Evolutionary conservation across 495 filamentous ascomycete species (phyloP).

Genomic region (Penicillium argentinense): DNA sequence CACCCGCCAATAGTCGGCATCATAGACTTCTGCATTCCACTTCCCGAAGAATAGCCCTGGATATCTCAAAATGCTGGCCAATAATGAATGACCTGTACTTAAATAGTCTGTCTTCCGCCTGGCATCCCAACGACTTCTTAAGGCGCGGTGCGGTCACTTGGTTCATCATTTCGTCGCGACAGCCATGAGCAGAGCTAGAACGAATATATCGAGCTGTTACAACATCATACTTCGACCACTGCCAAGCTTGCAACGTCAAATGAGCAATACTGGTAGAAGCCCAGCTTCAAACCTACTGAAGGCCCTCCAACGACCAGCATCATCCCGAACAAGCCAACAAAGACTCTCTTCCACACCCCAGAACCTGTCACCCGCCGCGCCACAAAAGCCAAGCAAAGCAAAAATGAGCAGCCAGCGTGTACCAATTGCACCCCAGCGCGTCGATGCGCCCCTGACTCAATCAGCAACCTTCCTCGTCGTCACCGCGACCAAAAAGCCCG

Average conservation of each 20-base stretch:
- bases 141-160: not conserved
- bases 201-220: not conserved
- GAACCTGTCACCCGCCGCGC: not conserved
- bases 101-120: not conserved
- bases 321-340: not conserved
- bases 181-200: conserved; percentile 6
- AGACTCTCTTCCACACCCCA: not conserved
- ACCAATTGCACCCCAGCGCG: conserved; percentile 41
- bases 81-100: not conserved
- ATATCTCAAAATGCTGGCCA: not conserved
- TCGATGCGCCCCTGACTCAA: conserved; percentile 50
- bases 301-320: not conserved
- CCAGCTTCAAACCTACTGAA: not conserved
- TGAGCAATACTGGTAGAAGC: conserved; percentile 1
- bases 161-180: not conserved
- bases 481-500: conserved; percentile 33
- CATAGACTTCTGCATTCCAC: too few species aligned
- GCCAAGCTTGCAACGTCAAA: not conserved
- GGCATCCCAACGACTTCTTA: not conserved
- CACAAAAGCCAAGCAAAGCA: conserved; percentile 1
- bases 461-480: conserved; percentile 56
- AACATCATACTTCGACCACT: not conserved
- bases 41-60: not conserved
- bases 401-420: conserved; percentile 32
- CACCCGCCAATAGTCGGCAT: conserved; percentile 5